Evolutionary conservation across 108 stramenopile genomes (phyloP).

Genomic region (Fragilariopsis cylindrus): DNA sequence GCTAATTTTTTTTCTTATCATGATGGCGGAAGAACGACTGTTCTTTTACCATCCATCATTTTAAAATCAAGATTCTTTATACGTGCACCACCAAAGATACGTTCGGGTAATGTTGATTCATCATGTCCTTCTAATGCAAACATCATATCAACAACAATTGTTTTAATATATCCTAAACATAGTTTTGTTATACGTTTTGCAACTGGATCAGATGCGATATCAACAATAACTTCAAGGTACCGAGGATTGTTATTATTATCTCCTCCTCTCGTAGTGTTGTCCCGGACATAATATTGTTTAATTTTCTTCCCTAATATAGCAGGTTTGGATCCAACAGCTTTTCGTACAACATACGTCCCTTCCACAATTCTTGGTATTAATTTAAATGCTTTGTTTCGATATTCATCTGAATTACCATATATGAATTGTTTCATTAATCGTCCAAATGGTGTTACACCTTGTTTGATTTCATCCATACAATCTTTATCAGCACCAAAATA

Average conservation of each 20-base stretch:
- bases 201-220: constrained; percentile 78
- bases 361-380: constrained; percentile 90
- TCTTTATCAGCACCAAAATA: constrained; percentile 76
- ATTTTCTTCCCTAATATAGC: constrained; percentile 91
- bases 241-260: constrained; percentile 18
- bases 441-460: constrained; percentile 55
- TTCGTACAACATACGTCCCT: constrained; percentile 89
- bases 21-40: not conserved
- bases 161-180: constrained; percentile 75
- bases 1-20: not conserved
- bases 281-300: constrained; percentile 72
- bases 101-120: constrained; percentile 84
- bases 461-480: constrained; percentile 39
- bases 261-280: not conserved
- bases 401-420: constrained; percentile 69
- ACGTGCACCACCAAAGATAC: constrained; percentile 71
- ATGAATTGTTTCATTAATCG: constrained; percentile 67
- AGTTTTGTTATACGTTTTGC: constrained; percentile 78
- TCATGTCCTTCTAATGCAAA: constrained; percentile 84
- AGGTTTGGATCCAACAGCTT: constrained; percentile 89
- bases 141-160: constrained; percentile 89
- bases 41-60: constrained; percentile 40
- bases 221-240: constrained; percentile 90
- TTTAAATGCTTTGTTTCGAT: constrained; percentile 86
- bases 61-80: constrained; percentile 75